Evolutionary conservation across 139 green algal species (phyloP), one percentile per base, ranked within the genome.

Genomic region (Micractinium sp.): DNA sequence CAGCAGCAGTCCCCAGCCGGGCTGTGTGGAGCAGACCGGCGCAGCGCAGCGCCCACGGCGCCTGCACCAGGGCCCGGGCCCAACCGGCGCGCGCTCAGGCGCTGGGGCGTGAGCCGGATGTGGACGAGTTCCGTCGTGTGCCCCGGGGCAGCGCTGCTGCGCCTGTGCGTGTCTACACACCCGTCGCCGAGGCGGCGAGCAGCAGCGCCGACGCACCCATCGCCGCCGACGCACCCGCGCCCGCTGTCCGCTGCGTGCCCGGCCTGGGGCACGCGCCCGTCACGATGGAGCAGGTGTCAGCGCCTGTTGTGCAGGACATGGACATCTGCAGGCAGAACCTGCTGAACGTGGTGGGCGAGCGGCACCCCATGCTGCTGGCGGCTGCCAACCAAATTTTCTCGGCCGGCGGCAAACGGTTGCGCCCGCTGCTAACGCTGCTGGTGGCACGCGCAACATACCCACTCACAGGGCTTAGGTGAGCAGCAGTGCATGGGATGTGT

Each of bases 311-410:
- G 15, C 76, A 39, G 2, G 97, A 99, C 89, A 96, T 99, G 95
- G 93, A 96, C 74, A 85, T 93, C 78, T 95, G 98, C 91, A 95
- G 96, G 80, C 82, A 90, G 73, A 98, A 98, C 91, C 89, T 99
- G 73, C 92, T 89, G 47, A 94, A 96, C 87, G 93, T 99, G 41
- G 98, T 99, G 22, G 98, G 97, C 27, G 83, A 97, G 39, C 93
- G 98, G 56, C 96, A 99, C 90, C 96, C 97, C 0, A 95, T 99
- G 95, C 94, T 99, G 33, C 93, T 98, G 89, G 95, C 96, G n/a
- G 98, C 98, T 18, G 97, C 98, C 38, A 96, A 99, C 81, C 98
- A 99, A 89, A 99, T 99, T 61, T 99, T 99, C 91, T 94, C 94
- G 0, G 98, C 98, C 4, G 98, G 98, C 23, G 97, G 97, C 41